Conservation (phyloP, 768 basidiomycete genomes). For the Hygrophorus russula region DNA sequence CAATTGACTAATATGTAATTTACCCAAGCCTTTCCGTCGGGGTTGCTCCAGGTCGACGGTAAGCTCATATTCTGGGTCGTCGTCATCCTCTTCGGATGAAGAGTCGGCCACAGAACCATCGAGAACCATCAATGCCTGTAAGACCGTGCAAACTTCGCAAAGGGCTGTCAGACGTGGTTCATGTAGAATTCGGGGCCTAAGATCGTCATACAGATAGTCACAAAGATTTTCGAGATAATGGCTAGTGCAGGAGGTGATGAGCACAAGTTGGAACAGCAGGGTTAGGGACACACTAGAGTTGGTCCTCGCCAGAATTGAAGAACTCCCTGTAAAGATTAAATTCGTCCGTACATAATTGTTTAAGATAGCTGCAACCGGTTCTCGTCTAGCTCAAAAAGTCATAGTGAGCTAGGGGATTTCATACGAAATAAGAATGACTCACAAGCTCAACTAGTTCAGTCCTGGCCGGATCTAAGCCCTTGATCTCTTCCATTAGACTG, state of each 20-base stretch:
- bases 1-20: constrained; percentile 70
- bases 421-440: constrained; percentile 8
- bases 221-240: constrained; percentile 85
- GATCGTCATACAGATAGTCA: constrained; percentile 90
- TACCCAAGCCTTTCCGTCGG: constrained; percentile 30
- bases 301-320: constrained; percentile 76
- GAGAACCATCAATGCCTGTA: constrained; percentile 93
- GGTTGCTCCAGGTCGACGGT: constrained; percentile 25
- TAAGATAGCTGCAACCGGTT: constrained; percentile 85
- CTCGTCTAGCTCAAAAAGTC: constrained; percentile 47
- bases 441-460: constrained; percentile 88
- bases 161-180: constrained; percentile 80
- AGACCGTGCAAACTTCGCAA: constrained; percentile 92
- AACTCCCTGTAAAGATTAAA: constrained; percentile 78
- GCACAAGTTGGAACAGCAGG: neutral
- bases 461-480: constrained; percentile 62
- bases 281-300: constrained; percentile 28
- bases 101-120: constrained; percentile 40
- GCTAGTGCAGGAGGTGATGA: constrained; percentile 26
- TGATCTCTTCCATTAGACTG: constrained; percentile 72
- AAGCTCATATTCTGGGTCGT: constrained; percentile 26
- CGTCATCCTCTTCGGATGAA: constrained; percentile 17
- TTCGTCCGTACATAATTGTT: constrained; percentile 85
- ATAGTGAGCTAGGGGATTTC: neutral
- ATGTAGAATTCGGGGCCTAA: constrained; percentile 91